Base-by-base conservation (phyloP, 2,329 filamentous ascomycete genomes). In the Elsinoe australis region DNA sequence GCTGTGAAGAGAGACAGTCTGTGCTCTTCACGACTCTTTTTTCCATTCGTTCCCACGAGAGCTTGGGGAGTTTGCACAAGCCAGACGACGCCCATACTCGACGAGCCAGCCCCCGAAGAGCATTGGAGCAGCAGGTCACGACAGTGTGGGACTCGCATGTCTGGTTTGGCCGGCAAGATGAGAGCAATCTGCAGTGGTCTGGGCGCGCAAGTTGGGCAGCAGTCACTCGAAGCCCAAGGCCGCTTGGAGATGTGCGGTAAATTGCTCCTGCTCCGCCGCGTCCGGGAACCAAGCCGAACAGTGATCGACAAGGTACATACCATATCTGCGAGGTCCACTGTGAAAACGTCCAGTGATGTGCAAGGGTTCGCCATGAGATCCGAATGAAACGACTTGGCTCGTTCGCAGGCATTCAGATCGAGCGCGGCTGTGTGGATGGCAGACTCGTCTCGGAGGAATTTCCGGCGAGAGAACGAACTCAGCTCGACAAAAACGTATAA, bases 201-300 rank as follows among this genome's bases (percentile, higher is more conserved):
- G 26, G 26, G 26, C 26, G 12, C 26, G 26, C 26, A 12, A 29
- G 26, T 29, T 29, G 26, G 39, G 39, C 39, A 44, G 24, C 39
- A 44, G 17, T 21, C 19, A 17, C 24, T 44, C 39, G 39, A 26
- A 32, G 14, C 39, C 26, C 39, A 44, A 44, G 39, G 39, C 39
- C 39, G 39, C 17, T 26, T 32, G 39, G 21, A 29, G 28, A 31
- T 32, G 28, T 12, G 17, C 39, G 17, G 12, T 31, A 28, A 10
- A 44, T 41, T 8, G 14, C 15, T 28, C 6, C 6, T 39, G 35
- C 17, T 39, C 12, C 8, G 3, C 26, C 21, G 26, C 18, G 18
- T n/a, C n/a, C n/a, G n/a, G n/a, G 39, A 32, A 18, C 39, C 39
- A 44, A 44, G 39, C 39, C 39, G 39, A 44, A 44, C 39, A 44